Conservation (phyloP, 805 yeast genomes). For the Hanseniaspora guilliermondii region DNA sequence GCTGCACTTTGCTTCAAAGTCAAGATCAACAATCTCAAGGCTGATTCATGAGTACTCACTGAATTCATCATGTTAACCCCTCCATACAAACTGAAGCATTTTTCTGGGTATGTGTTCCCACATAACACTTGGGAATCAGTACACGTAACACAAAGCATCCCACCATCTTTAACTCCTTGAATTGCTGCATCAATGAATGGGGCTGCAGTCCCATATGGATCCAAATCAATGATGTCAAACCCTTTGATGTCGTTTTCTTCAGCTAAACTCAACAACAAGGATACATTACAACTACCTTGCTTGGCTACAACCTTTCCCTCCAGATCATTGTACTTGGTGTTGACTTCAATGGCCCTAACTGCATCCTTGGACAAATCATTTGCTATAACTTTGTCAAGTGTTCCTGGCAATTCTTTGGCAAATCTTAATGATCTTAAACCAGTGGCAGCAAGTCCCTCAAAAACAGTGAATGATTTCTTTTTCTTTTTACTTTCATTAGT, state of each 20-base stretch:
- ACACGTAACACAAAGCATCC: conserved; percentile 79
- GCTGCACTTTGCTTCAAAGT: conserved; percentile 76
- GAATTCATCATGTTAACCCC: conserved; percentile 70
- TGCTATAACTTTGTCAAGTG: conserved; percentile 62
- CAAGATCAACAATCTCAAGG: conserved; percentile 69
- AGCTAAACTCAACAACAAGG: conserved; percentile 43
- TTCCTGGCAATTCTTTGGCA: conserved; percentile 71
- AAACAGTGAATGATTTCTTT: conserved; percentile 37
- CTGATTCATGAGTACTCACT: conserved; percentile 88
- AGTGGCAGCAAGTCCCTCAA: conserved; percentile 90
- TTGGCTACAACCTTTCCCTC: conserved; percentile 47
- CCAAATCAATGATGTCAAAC: conserved; percentile 83
- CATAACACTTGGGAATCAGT: conserved; percentile 94
- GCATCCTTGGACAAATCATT: conserved; percentile 83
- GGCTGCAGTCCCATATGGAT: conserved; percentile 95
- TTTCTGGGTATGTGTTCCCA: conserved; percentile 92
- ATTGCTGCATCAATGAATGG: conserved; percentile 91
- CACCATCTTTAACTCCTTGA: conserved; percentile 72
- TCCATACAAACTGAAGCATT: conserved; percentile 88
- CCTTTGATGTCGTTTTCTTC: conserved; percentile 29
- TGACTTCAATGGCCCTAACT: conserved; percentile 63
- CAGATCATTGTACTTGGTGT: conserved; percentile 55
- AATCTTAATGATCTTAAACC: conserved; percentile 90
- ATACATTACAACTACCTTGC: conserved; percentile 81
- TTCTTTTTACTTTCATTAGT: conserved; percentile 21